phyloP scores from a whole-genome alignment of 306 rosid genomes.

The Mucuna pruriens region DNA sequence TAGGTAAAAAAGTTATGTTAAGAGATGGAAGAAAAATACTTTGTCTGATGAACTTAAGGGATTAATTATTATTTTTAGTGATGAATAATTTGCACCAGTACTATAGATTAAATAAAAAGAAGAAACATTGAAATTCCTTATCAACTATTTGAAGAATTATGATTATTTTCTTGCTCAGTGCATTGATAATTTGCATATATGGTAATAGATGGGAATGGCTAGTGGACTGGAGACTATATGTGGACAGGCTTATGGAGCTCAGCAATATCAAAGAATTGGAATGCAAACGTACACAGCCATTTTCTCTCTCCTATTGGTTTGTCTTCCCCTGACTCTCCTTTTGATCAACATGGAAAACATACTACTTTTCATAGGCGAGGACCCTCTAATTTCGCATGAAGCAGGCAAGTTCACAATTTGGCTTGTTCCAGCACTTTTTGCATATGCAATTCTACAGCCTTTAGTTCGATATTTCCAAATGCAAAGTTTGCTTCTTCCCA shows the following conservation, averaged over 20 bases:
- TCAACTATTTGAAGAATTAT: too few relatives aligned
- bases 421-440: constrained; percentile 79
- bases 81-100: too few relatives aligned
- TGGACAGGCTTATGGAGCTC: constrained; percentile 78
- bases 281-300: constrained; percentile 62
- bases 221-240: constrained; percentile 70
- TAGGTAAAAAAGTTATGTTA: too few relatives aligned
- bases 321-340: constrained; percentile 57
- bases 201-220: constrained; percentile 71
- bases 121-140: too few relatives aligned
- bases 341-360: constrained; percentile 68
- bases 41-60: too few relatives aligned
- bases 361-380: constrained; percentile 68
- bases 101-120: too few relatives aligned
- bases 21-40: too few relatives aligned
- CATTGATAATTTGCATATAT: not conserved
- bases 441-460: constrained; percentile 66
- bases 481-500: constrained; percentile 71
- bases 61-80: too few relatives aligned
- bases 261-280: constrained; percentile 60
- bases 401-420: constrained; percentile 63
- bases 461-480: constrained; percentile 69
- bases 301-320: constrained; percentile 60
- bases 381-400: constrained; percentile 74
- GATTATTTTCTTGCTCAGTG: not conserved